Evolutionary conservation across 2,329 filamentous ascomycete species (phyloP).

Genomic region (Coniochaeta hoffmannii): DNA sequence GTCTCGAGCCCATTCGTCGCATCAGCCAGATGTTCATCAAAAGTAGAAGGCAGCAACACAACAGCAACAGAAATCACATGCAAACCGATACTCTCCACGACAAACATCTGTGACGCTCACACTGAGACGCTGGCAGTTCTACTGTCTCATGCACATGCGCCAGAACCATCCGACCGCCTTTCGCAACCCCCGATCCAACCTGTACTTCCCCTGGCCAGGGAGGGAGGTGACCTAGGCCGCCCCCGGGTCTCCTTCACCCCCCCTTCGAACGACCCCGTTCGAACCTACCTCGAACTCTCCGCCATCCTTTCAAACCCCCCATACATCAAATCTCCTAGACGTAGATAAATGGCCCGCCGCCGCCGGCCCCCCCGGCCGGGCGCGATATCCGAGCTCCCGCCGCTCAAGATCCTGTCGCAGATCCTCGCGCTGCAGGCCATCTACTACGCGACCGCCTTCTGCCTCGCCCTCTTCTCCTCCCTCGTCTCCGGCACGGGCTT

Average conservation of each 20-base stretch:
- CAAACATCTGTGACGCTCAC: no score
- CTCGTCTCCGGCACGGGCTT: conserved; percentile 51
- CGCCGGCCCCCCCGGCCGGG: conserved; percentile 52
- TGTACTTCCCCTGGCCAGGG: neutral
- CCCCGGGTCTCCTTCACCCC: no score
- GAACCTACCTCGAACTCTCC: neutral
- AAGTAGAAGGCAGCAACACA: neutral
- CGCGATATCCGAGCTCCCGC: conserved; percentile 53
- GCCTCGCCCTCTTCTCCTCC: conserved; percentile 38
- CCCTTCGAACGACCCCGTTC: no score
- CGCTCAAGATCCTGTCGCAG: conserved; percentile 51
- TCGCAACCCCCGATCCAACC: neutral
- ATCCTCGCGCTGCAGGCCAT: conserved; percentile 49
- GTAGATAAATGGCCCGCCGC: conserved; percentile 41
- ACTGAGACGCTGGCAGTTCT: no score
- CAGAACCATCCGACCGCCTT: neutral
- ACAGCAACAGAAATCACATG: neutral
- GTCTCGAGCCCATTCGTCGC: neutral
- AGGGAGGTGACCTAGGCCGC: neutral
- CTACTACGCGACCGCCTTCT: conserved; percentile 26
- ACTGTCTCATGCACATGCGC: neutral
- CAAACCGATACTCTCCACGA: no score
- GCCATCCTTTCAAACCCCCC: neutral
- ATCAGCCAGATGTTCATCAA: neutral
- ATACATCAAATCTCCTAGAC: conserved; percentile 3